Evolutionary conservation across 176 grass and related monocot species (phyloP).

Genomic region (Eremochloa ophiuroides): DNA sequence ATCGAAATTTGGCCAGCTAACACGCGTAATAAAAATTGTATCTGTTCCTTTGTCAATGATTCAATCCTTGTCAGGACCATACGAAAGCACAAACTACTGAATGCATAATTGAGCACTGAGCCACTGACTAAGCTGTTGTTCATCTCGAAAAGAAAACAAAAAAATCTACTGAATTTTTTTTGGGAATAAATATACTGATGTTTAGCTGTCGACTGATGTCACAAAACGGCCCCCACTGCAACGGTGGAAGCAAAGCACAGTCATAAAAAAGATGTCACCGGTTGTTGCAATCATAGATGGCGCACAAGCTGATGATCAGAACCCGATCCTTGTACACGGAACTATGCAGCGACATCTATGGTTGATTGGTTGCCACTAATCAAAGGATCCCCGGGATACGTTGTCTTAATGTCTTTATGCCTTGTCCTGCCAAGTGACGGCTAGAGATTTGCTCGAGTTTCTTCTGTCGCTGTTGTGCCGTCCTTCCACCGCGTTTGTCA

Average conservation of each 20-base stretch:
- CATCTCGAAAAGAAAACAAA: background rate
- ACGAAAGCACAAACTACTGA: background rate
- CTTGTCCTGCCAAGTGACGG: background rate
- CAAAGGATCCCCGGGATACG: background rate
- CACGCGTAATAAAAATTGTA: background rate
- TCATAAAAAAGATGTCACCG: background rate
- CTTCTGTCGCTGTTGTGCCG: background rate
- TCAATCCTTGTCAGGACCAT: background rate
- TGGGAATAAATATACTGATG: no score
- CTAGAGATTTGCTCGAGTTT: background rate
- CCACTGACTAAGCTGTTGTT: background rate
- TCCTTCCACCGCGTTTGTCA: background rate
- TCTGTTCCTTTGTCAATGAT: background rate
- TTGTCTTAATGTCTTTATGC: background rate
- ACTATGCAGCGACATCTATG: background rate
- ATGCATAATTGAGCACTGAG: background rate
- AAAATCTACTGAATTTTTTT: no score
- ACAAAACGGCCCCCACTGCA: background rate
- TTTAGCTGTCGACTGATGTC: background rate
- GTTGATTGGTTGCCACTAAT: background rate
- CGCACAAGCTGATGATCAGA: conserved; percentile 2
- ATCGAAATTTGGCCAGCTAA: background rate
- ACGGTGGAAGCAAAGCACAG: background rate
- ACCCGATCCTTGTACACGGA: background rate
- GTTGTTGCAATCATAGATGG: background rate